Conservation (phyloP, 306 rosid species). For the Betula pendula region DNA sequence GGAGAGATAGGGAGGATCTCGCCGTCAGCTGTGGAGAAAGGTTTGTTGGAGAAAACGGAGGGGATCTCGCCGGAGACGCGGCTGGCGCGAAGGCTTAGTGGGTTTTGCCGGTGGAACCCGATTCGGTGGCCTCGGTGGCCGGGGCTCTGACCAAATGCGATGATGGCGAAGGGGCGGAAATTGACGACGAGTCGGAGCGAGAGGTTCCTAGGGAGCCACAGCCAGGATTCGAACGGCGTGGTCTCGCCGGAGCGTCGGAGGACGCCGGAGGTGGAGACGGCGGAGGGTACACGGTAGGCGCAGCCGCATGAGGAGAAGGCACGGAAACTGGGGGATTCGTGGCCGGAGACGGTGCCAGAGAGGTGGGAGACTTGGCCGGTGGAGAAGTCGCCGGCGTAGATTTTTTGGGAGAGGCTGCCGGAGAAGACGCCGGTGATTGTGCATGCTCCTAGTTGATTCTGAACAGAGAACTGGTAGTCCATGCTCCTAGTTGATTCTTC, state of each 20-base stretch:
- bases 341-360: background rate
- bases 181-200: constrained; percentile 74
- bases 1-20: no score
- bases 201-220: constrained; percentile 61
- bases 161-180: constrained; percentile 90
- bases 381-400: background rate
- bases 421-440: constrained; percentile 20
- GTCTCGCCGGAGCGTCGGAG: constrained; percentile 67
- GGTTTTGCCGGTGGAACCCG: constrained; percentile 18
- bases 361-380: background rate
- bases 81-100: no score
- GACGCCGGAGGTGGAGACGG: background rate
- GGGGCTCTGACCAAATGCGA: constrained; percentile 28
- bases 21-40: no score
- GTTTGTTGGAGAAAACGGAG: no score
- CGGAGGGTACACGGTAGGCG: background rate
- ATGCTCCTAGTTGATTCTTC: no score
- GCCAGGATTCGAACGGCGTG: constrained; percentile 33
- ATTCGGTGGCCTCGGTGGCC: constrained; percentile 35
- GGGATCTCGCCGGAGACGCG: no score
- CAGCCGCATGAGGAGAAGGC: background rate
- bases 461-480: no score
- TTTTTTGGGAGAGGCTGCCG: background rate
- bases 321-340: background rate
- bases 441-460: no score